These are phyloP conservation scores for Rhizopus stolonifer DNA, from an alignment of 371 early-diverging fungal genomes.

Conservation along the genomic window DNA sequence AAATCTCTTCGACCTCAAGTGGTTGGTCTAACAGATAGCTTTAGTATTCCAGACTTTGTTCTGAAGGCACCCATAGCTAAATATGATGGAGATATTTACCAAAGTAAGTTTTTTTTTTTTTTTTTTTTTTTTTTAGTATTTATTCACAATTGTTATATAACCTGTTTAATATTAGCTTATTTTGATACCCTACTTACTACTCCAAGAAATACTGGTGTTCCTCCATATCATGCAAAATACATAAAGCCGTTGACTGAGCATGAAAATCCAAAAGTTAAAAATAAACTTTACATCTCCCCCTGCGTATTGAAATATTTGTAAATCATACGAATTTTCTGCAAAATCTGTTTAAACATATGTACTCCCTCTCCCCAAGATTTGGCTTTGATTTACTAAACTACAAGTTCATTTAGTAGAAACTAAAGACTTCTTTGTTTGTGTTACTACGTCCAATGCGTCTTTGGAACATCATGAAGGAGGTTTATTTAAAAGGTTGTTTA, in stretches of 20 bases:
- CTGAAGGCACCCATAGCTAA: slow-evolving; percentile 67
- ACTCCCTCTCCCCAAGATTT: no score
- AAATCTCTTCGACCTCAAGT: slow-evolving; percentile 23
- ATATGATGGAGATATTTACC: slow-evolving; percentile 65
- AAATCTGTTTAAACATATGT: no score
- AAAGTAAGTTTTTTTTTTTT: no score
- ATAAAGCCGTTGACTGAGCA: slow-evolving; percentile 40
- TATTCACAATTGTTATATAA: background rate
- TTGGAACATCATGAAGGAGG: no score
- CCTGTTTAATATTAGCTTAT: slow-evolving; percentile 28
- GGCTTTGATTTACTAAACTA: no score
- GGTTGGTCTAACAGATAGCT: slow-evolving; percentile 63
- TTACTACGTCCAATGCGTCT: no score
- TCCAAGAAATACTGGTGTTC: slow-evolving; percentile 31
- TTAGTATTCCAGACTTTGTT: slow-evolving; percentile 64
- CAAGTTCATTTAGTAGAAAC: no score
- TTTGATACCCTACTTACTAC: slow-evolving; percentile 40
- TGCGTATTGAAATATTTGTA: no score
- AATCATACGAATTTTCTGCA: no score
- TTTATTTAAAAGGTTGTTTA: no score
- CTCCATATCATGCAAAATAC: slow-evolving; percentile 35
- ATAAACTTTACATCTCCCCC: background rate
- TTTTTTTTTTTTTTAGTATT: no score
- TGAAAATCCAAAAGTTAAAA: background rate
- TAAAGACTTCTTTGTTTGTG: no score